Evolutionary conservation across 148 eudicot species (phyloP).

Genomic region (Rhododendron molle): DNA sequence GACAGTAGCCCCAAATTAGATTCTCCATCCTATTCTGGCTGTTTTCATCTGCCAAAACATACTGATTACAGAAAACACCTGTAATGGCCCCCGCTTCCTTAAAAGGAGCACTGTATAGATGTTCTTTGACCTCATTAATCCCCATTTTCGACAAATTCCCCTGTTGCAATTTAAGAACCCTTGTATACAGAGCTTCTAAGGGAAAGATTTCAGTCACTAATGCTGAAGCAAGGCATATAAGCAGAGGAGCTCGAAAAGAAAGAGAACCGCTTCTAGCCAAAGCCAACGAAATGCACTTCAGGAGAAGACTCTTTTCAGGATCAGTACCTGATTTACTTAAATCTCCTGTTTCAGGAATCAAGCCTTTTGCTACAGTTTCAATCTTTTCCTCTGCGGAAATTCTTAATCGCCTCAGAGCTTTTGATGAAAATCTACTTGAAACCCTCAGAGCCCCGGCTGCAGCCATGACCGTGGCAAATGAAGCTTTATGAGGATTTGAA

Average conservation of each 20-base stretch:
- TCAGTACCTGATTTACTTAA: slow-evolving; percentile 16
- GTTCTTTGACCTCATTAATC: slow-evolving; percentile 45
- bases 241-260: slow-evolving; percentile 41
- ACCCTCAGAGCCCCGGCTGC: slow-evolving; percentile 84
- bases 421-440: slow-evolving; percentile 42
- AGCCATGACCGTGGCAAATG: slow-evolving; percentile 66
- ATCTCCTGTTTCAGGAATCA: slow-evolving; percentile 36
- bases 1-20: slow-evolving; percentile 72
- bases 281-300: slow-evolving; percentile 69
- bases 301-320: slow-evolving; percentile 34
- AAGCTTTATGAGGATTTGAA: slow-evolving; percentile 32
- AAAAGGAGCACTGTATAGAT: slow-evolving; percentile 49
- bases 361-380: slow-evolving; percentile 49
- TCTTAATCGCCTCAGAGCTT: slow-evolving; percentile 33
- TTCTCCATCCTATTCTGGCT: slow-evolving; percentile 54
- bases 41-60: slow-evolving; percentile 61
- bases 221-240: slow-evolving; percentile 60
- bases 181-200: slow-evolving; percentile 41
- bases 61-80: slow-evolving; percentile 71
- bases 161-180: slow-evolving; percentile 31
- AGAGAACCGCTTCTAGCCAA: slow-evolving; percentile 65
- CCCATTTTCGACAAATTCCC: slow-evolving; percentile 17
- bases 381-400: slow-evolving; percentile 52
- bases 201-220: slow-evolving; percentile 76
- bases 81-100: slow-evolving; percentile 91